Evolutionary conservation across 768 basidiomycete species (phyloP).

Genomic region (Auriculariales sp.): DNA sequence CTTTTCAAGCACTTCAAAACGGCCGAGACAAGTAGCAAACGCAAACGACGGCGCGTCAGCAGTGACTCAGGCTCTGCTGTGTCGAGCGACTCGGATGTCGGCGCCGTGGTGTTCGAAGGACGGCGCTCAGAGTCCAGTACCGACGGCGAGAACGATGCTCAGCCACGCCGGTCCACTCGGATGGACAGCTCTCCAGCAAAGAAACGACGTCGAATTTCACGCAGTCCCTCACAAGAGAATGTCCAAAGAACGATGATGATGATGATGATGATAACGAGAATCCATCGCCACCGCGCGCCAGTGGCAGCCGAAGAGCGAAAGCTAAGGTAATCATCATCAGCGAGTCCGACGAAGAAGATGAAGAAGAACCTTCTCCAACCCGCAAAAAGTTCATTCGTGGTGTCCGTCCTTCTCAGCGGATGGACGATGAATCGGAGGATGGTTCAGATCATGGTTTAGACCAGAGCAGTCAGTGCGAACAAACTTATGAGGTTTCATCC

Average conservation of each 20-base stretch:
- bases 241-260: neutral
- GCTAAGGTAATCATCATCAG: neutral
- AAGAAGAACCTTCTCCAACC: neutral
- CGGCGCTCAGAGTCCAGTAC: neutral
- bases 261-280: neutral
- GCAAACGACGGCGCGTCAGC: neutral
- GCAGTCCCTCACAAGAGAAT: neutral
- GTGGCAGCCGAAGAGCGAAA: neutral
- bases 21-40: neutral
- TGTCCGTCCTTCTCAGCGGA: neutral
- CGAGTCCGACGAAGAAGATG: conserved; percentile 30
- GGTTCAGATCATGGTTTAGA: neutral
- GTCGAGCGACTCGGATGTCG: neutral
- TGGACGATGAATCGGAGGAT: neutral
- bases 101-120: neutral
- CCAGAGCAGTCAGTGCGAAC: neutral
- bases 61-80: neutral
- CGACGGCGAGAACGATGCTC: neutral
- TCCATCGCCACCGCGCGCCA: neutral
- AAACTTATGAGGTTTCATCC: no score
- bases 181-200: neutral
- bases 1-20: no score
- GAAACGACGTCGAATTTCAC: neutral
- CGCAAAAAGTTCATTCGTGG: neutral
- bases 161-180: neutral